These are phyloP conservation scores for Paramarasmius palmivorus DNA, from an alignment of 1,284 basidiomycete species.

Conservation along the genomic window DNA sequence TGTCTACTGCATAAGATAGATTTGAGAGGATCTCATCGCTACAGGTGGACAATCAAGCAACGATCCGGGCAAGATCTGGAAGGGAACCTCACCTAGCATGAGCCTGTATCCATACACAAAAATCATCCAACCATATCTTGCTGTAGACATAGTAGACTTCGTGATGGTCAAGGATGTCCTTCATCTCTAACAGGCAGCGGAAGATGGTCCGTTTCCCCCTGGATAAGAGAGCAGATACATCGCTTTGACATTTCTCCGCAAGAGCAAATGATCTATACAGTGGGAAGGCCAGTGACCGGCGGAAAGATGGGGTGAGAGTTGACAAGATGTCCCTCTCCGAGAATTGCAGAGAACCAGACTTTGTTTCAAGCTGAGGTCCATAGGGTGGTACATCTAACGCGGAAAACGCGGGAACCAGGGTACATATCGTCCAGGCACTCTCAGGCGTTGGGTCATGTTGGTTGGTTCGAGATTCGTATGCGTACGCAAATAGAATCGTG, in stretches of 20 bases:
- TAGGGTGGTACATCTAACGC: constrained; percentile 73
- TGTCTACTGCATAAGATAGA: constrained; percentile 45
- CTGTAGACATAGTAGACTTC: constrained; percentile 83
- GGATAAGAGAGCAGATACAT: constrained; percentile 58
- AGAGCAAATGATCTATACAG: constrained; percentile 74
- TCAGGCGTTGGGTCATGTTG: constrained; percentile 76
- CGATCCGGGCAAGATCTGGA: constrained; percentile 4
- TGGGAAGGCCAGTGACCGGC: constrained; percentile 72
- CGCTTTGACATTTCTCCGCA: constrained; percentile 63
- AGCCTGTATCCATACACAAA: constrained; percentile 72
- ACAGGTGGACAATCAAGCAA: constrained; percentile 13
- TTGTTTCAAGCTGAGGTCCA: constrained; percentile 16
- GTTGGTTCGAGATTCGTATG: constrained; percentile 76
- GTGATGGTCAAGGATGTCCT: constrained; percentile 71
- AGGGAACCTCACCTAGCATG: constrained; percentile 50
- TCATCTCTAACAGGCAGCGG: constrained; percentile 67
- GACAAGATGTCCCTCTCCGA: constrained; percentile 47
- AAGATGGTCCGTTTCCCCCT: constrained; percentile 61
- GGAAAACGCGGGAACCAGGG: constrained; percentile 70
- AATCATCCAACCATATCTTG: constrained; percentile 81
- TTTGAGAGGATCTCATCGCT: constrained; percentile 57
- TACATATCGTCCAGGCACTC: constrained; percentile 80
- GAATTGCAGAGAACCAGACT: constrained; percentile 32
- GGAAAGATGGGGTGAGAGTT: constrained; percentile 62
- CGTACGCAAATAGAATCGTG: constrained; percentile 71